Percentiles rank a stretch among this genome's conserved stretches.
Conservation (phyloP, 2,329 filamentous ascomycete species). For the Orbilia javanica region DNA sequence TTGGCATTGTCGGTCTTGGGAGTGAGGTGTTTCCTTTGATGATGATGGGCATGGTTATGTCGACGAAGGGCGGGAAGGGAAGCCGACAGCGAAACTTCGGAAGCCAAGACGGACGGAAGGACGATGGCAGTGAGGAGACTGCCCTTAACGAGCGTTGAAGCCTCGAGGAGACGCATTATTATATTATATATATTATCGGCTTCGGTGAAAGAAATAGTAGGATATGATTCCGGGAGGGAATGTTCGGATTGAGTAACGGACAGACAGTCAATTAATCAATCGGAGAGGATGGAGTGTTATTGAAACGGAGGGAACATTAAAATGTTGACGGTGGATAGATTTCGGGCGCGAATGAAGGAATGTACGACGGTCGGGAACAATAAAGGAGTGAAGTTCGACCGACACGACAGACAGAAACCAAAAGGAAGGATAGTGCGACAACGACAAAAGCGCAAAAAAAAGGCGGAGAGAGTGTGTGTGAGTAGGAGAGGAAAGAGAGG, state of each 20-base stretch:
- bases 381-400: slow-evolving; percentile 34
- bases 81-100: slow-evolving; percentile 35
- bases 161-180: slow-evolving; percentile 41
- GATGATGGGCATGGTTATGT: slow-evolving; percentile 34
- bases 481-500: not conserved
- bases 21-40: slow-evolving; percentile 58
- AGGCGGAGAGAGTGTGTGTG: not conserved
- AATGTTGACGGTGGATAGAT: not conserved
- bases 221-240: not conserved
- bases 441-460: slow-evolving; percentile 5
- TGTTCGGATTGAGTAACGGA: not conserved
- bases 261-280: not conserved
- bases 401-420: not conserved
- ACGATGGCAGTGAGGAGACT: slow-evolving; percentile 46
- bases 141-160: slow-evolving; percentile 41
- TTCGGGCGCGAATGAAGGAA: not conserved
- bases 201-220: not conserved
- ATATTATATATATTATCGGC: not conserved
- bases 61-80: slow-evolving; percentile 25
- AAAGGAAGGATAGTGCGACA: slow-evolving; percentile 1
- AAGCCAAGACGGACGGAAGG: slow-evolving; percentile 42
- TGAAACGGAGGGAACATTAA: slow-evolving; percentile 9
- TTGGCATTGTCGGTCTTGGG: slow-evolving; percentile 35
- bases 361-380: slow-evolving; percentile 14
- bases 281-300: not conserved